Evolutionary conservation across 192 early-diverging fungal genomes (phyloP).

Genomic region (Umbelopsis vinacea): DNA sequence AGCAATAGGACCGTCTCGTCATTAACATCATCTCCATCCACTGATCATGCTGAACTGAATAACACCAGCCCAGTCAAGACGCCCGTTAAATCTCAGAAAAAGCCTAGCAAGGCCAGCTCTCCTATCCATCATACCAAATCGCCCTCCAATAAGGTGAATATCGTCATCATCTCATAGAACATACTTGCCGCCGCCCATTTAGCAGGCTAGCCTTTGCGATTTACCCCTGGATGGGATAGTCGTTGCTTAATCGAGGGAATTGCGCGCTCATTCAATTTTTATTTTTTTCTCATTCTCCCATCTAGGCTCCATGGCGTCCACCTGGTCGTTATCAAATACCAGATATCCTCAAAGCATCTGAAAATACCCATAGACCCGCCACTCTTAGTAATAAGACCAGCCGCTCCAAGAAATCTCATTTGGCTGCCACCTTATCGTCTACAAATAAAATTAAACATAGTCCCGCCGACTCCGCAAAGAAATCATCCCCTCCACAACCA

Average conservation of each 20-base stretch:
- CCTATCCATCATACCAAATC: neutral
- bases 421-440: constrained; percentile 10
- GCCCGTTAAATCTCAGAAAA: constrained; percentile 20
- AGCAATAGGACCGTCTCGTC: constrained; percentile 20
- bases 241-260: constrained; percentile 16
- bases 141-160: constrained; percentile 1
- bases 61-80: neutral
- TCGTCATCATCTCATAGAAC: neutral
- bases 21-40: neutral
- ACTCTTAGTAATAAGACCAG: neutral
- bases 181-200: neutral
- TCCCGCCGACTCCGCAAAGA: constrained; percentile 13
- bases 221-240: constrained; percentile 20
- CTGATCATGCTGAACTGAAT: constrained; percentile 4
- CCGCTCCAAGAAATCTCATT: constrained; percentile 10
- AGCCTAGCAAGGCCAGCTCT: neutral
- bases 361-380: constrained; percentile 10
- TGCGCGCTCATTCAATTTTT: neutral
- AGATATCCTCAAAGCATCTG: constrained; percentile 38
- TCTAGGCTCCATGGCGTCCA: constrained; percentile 34
- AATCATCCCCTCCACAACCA: constrained; percentile 10
- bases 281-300: neutral
- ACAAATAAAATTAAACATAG: constrained; percentile 20
- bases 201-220: too few relatives aligned
- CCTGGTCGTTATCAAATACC: constrained; percentile 39